Base-by-base conservation (phyloP, 768 basidiomycete genomes). In the Serendipita vermifera region DNA sequence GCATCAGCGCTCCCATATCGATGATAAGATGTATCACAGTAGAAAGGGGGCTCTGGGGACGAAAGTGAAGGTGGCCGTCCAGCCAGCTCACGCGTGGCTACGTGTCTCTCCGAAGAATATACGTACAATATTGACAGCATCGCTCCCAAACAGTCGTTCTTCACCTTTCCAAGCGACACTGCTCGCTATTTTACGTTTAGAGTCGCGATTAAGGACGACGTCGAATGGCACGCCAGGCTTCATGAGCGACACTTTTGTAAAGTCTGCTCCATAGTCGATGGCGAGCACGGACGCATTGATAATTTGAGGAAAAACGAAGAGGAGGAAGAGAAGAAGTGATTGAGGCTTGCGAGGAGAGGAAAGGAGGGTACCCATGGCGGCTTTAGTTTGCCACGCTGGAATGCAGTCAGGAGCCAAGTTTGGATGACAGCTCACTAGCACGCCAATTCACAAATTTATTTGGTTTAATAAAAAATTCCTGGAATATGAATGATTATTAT, bases 231-330 rank as follows among this genome's bases (percentile, higher is more conserved):
- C 71, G 40, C 90, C 92, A 1, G 92, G 91, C 65, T 91, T 93
- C 77, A 97, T 85, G 57, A 98, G 73, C 3, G 92, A 93, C 27
- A 91, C 88, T 70, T 97, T 99, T 65, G 93, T 97, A 78, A 83
- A 93, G 71, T 98, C 96, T 15, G 88, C 80, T 66, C 96, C 96
- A 78, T 96, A 97, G 80, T 99, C 96, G 65, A 99, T 88, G 17
- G 93, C 93, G 46, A 99, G 79, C 11, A 98, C 78, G 2, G 92
- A 81, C 20, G 83, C 86, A 38, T 78, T 69, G n/a, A 74, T 71
- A 38, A 72, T 65, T 40, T 67, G 58, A 57, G 55, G 67, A 54
- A 35, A 57, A 17, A 62, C 48, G 29, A 72, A 68, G 32, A 77
- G 41, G 41, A 54, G 35, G n/a, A 62, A 59, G 26, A 36, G 56